Conservation (phyloP, 768 basidiomycete species). For the Calocybe cyanea region DNA sequence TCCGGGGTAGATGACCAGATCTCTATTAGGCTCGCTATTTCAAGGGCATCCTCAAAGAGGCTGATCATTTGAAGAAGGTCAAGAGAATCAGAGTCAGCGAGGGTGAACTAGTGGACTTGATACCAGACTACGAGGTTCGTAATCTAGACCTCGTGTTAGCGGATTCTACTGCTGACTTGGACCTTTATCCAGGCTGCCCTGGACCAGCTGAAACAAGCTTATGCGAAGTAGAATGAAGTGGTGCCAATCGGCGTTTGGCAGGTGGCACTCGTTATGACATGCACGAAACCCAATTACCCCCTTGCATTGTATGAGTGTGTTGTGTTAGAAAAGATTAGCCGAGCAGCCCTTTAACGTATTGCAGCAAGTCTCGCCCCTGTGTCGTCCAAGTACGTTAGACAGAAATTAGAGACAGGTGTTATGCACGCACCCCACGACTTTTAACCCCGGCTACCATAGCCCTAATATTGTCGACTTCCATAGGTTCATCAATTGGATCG, state of each 20-base stretch:
- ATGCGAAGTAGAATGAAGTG: slow-evolving; percentile 21
- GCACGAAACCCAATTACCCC: not conserved
- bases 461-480: slow-evolving; percentile 52
- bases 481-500: slow-evolving; percentile 18
- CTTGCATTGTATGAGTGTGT: too few species aligned
- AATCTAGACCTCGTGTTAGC: not conserved
- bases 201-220: slow-evolving; percentile 34
- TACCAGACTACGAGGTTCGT: slow-evolving; percentile 65
- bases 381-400: slow-evolving; percentile 6
- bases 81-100: slow-evolving; percentile 65
- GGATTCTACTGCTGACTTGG: not conserved
- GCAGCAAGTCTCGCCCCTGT: slow-evolving; percentile 67
- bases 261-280: not conserved
- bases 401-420: not conserved
- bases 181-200: slow-evolving; percentile 33
- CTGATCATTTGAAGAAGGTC: slow-evolving; percentile 65
- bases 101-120: slow-evolving; percentile 53
- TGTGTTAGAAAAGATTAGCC: slow-evolving; percentile 36
- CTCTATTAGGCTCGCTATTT: slow-evolving; percentile 73
- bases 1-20: too few species aligned
- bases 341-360: slow-evolving; percentile 66
- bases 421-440: slow-evolving; percentile 57
- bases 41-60: slow-evolving; percentile 73
- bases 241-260: not conserved
- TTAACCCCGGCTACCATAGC: slow-evolving; percentile 81